Conservation (phyloP, 331 rosid genomes). For the Prunus yedoensis region DNA sequence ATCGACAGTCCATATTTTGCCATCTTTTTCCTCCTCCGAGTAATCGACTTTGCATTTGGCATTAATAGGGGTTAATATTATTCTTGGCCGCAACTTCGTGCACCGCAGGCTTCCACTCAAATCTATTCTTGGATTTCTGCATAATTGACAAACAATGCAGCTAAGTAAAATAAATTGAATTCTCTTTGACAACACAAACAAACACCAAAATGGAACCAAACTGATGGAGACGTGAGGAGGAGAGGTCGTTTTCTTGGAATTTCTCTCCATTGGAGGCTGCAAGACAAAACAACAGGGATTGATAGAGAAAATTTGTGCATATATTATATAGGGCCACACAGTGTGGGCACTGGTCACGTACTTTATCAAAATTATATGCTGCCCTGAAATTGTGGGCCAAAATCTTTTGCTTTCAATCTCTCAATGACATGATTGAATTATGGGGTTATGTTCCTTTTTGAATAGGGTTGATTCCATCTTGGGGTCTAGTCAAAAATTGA, state of each 20-base stretch:
- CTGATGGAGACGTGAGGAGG: slow-evolving; percentile 17
- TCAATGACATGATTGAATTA: slow-evolving; percentile 14
- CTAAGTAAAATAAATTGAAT: not conserved
- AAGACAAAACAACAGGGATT: slow-evolving; percentile 9
- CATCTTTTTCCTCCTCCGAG: not conserved
- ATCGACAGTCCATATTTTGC: not conserved
- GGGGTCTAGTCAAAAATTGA: slow-evolving; percentile 6
- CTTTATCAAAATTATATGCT: slow-evolving; percentile 11
- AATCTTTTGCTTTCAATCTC: slow-evolving; percentile 16
- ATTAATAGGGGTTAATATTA: not conserved
- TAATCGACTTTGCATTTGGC: slow-evolving; percentile 6
- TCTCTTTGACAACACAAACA: slow-evolving; percentile 5
- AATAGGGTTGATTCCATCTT: not conserved
- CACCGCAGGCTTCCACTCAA: slow-evolving; percentile 5
- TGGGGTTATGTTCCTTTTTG: not conserved
- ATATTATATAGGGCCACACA: not conserved
- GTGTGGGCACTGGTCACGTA: slow-evolving; percentile 19
- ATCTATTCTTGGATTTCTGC: not conserved
- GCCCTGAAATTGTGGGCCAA: slow-evolving; percentile 21
- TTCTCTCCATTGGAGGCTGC: slow-evolving; percentile 31
- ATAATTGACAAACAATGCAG: not conserved
- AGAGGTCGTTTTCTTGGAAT: slow-evolving; percentile 16
- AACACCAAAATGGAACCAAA: slow-evolving; percentile 24
- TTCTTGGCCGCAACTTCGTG: not conserved
- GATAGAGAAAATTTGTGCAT: slow-evolving; percentile 17